These are phyloP conservation scores for Endocarpon pusillum DNA, from an alignment of 495 filamentous ascomycete genomes.

Conservation along the genomic window DNA sequence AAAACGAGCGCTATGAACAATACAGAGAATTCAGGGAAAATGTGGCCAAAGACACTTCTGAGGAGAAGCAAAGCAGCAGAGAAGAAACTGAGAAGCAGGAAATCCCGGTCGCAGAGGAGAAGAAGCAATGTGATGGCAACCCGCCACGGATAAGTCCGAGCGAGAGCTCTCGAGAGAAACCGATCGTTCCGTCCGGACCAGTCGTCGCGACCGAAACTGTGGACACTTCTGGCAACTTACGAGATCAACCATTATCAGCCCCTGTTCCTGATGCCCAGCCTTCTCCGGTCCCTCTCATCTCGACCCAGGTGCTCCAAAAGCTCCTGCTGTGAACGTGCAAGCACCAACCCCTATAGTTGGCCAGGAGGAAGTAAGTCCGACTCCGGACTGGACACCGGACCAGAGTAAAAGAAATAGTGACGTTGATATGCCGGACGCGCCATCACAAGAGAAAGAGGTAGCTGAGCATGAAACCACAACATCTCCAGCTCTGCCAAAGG, in stretches of 20 bases:
- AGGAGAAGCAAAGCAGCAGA: constrained; percentile 5
- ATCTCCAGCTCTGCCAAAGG: constrained; percentile 13
- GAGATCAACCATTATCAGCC: constrained; percentile 9
- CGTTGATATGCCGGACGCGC: constrained; percentile 43
- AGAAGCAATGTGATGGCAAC: no score
- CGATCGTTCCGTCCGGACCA: no score
- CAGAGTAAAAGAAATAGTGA: constrained; percentile 37
- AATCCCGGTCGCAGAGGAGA: no score
- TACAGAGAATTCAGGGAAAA: constrained; percentile 32
- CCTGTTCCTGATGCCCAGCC: constrained; percentile 4
- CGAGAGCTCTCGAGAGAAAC: no score
- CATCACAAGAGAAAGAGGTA: constrained; percentile 10
- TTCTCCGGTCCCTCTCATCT: constrained; percentile 2
- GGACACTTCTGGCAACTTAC: no score
- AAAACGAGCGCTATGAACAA: constrained; percentile 38
- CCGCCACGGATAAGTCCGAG: no score
- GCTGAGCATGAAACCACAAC: constrained; percentile 3
- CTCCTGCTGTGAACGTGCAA: constrained; percentile 11
- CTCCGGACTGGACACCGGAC: constrained; percentile 24
- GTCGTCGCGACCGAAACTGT: no score
- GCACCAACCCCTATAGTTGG: constrained; percentile 12
- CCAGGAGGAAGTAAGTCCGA: constrained; percentile 16
- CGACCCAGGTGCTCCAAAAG: constrained; percentile 7
- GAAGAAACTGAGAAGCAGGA: no score
- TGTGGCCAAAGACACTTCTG: constrained; percentile 31